Evolutionary conservation across 345 rosid genomes (phyloP), one percentile per base, ranked within the genome.

Genomic region (Bruguiera parviflora): DNA sequence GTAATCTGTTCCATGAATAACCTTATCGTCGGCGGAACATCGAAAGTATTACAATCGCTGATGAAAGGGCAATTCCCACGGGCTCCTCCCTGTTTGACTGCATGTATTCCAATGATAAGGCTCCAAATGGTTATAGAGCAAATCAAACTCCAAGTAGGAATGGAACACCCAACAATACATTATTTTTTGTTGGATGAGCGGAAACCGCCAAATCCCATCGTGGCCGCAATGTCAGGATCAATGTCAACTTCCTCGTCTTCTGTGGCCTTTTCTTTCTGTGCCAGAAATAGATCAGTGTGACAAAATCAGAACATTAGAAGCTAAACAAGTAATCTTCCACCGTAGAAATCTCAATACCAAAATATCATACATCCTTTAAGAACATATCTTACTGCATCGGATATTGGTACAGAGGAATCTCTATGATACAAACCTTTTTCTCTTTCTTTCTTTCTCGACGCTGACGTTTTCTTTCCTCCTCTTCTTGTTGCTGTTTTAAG

Each of bases 151-250:
- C 43, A 6, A 4, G 68, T 8, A 35, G 58, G 24, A 51, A 65
- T 10, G 35, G 13, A 57, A 21, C 33, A 19, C 24, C 43, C 20
- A 8, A 60, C 29, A 35, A 15, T 31, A 13, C 16, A 29, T 20
- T 80, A 91, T 65, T 88, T 87, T 76, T 94, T 89, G 2, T 87
- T 89, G 3, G 96, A 88, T 32, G 96, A 85, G 51, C 96, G 81
- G 71, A 94, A 94, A 58, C 98, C 96, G 2, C 97, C 97, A 28
- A 94, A 94, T 65, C 98, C 98, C 98, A 94, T 91, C 90, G 89
- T 71, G 64, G 92, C 92, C 55, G 98, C 98, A 74, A 94, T 88
- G 53, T 95, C 99, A 0, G 99, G 93, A 81, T 92, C 96, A 39
- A 84, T 79, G 67, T 95, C 97, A 11, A 84, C 82, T 75, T 88